Evolutionary conservation across 202 grass and related monocot species (phyloP), one percentile per base, ranked within the genome.

Genomic region (Zoysia matrella): DNA sequence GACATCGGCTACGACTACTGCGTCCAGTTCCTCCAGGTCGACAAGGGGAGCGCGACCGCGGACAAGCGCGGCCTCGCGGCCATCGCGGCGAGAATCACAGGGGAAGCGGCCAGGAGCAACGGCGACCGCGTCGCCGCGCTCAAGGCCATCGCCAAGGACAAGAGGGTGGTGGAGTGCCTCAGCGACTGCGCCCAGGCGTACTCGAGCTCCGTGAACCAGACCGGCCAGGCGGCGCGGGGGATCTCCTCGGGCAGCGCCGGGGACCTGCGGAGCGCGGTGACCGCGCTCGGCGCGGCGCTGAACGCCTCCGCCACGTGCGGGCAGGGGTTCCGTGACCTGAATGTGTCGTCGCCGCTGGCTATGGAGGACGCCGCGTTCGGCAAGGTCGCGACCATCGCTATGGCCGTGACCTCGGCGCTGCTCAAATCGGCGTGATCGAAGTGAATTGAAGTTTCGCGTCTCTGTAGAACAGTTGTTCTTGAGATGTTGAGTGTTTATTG

Each of bases 301-400:
- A 46, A 61, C 13, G 84, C 77, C 6, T 58, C 77, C 1, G 30
- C 11, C 3, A 87, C 74, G 8, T 87, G 90, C 78, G 77, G 87
- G 69, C 44, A 81, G 1, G 72, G 75, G 1, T 89, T 92, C 56
- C 1, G 43, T 1, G 77, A 84, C 8, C 60, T 55, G 0, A 4
- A 67, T 6, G 22, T 2, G 42, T 2, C 39, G 0, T 87, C 84
- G 47, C 77, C 77, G 14, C 45, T 89, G 12, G 44, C 16, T 12
- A 30, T n/a, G 4, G 66, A 78, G 45, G 77, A 89, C 43, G 45
- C 15, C 1, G 69, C 47, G 76, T 92, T 81, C 84, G 3, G 2
- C n/a, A 89, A 61, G 73, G 52, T 75, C 16, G 69, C 63, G 4
- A 13, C 61, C 81, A 71, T 89, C 47, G 69, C 84, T 0, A 51